Evolutionary conservation across 148 eudicot genomes (phyloP).

Genomic region (Oxyria digyna): DNA sequence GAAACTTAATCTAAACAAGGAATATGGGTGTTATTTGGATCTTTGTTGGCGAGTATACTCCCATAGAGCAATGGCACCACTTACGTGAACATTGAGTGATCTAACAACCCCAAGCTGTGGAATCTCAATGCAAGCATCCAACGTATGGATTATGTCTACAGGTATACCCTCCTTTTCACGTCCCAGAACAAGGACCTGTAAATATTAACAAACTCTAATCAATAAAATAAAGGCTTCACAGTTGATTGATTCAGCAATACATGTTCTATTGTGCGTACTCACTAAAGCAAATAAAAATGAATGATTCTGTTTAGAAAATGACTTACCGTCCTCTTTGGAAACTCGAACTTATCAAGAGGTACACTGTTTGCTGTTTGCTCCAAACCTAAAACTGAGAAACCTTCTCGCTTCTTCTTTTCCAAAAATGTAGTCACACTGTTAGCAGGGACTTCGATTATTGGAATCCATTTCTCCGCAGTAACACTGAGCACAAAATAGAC

Average conservation of each 20-base stretch:
- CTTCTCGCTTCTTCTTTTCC: constrained; percentile 81
- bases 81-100: constrained; percentile 98
- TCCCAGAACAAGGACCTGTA: constrained; percentile 93
- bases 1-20: too few species aligned
- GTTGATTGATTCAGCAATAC: neutral
- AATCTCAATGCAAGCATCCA: constrained; percentile 94
- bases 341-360: constrained; percentile 62
- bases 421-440: constrained; percentile 56
- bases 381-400: constrained; percentile 74
- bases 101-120: constrained; percentile 94
- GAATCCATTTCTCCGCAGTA: constrained; percentile 98
- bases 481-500: constrained; percentile 39
- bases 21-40: constrained; percentile 21
- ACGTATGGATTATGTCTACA: constrained; percentile 76
- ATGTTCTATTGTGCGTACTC: neutral
- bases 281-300: neutral
- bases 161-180: constrained; percentile 98
- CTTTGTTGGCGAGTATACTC: constrained; percentile 95
- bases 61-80: constrained; percentile 97
- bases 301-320: neutral
- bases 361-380: constrained; percentile 98
- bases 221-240: neutral
- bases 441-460: constrained; percentile 74
- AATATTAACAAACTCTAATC: neutral
- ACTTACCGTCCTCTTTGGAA: constrained; percentile 68